Base-by-base conservation (phyloP, 495 filamentous ascomycete species). In the Evansstolkia leycettana region DNA sequence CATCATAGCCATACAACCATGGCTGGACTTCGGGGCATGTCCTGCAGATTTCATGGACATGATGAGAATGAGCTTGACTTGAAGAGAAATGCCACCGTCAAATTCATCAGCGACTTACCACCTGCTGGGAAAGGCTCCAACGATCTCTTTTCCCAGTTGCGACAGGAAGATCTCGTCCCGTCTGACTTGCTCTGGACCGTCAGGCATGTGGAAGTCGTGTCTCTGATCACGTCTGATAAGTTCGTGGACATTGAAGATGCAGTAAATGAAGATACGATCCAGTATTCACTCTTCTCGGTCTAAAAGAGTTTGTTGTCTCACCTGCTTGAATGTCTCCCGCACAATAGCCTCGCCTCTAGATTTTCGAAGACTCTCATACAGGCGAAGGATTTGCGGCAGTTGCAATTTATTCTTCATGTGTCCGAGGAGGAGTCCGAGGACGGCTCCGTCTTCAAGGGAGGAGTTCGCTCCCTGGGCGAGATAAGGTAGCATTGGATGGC, bases 401-500 rank as follows among this genome's bases (percentile, higher is more conserved):
- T 75, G 65, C 3, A 46, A 45, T 28, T 54, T 56, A 23, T 45
- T 32, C 20, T 42, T 51, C 41, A 64, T 52, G 15, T 56, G 41
- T 26, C 51, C 69, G 2, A 70, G 45, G 0, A 70, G 44, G 5
- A 57, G 40, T 13, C 69, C 69, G 0, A 71, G 57, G 5, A 67
- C 63, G 13, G 67, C 69, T 5, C 65, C 67, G 38, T 71, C 67
- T 42, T 73, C 69, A 8, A 70, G 44, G n/a, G 65, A 60, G 14
- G 55, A 61, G 27, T 64, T 65, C 18, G 69, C 69, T 17, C 61
- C 59, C 48, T 82, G 78, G 1, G 76, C 76, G 7, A 80, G 59
- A 38, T 82, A 80, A 11, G 77, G 77, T 12, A 82, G 62, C 62
- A 79, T 80, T 7, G 76, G 75, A 39, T 82, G 76, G 37, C 76